Evolutionary conservation across 371 early-diverging fungal species (phyloP).

Genomic region (Mortierella sp.): DNA sequence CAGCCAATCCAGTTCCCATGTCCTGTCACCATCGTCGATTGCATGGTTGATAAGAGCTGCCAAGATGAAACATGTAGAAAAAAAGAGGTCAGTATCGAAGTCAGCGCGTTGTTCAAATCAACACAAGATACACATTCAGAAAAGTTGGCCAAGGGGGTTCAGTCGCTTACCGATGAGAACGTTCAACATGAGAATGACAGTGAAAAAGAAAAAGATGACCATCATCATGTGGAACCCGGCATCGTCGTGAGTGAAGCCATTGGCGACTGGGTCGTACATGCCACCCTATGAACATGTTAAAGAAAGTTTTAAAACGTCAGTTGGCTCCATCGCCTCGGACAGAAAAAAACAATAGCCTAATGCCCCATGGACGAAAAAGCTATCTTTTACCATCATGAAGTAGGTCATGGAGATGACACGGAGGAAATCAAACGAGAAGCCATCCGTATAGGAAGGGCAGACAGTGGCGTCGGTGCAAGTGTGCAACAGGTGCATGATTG

Average conservation of each 20-base stretch:
- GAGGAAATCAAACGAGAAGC: conserved; percentile 16
- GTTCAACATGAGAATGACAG: conserved; percentile 37
- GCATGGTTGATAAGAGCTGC: conserved; percentile 34
- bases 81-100: too few species aligned
- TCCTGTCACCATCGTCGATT: conserved; percentile 14
- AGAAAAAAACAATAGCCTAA: not conserved
- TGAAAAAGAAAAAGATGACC: conserved; percentile 40
- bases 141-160: too few species aligned
- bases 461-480: conserved; percentile 7
- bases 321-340: too few species aligned
- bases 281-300: conserved; percentile 26
- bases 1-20: conserved; percentile 30
- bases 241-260: not conserved
- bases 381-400: conserved; percentile 38
- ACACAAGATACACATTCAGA: too few species aligned
- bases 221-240: conserved; percentile 38
- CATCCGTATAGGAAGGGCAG: not conserved
- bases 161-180: conserved; percentile 35
- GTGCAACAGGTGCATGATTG: conserved; percentile 29
- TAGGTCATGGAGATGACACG: conserved; percentile 33
- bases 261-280: conserved; percentile 28
- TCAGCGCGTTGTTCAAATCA: too few species aligned
- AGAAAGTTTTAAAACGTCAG: too few species aligned
- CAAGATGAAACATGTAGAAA: not conserved
- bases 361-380: too few species aligned